Percentiles rank a stretch among this genome's conserved stretches.
These are phyloP conservation scores for Kluyveromyces nonfermentans DNA, from an alignment of 805 yeast genomes.

Conservation along the genomic window DNA sequence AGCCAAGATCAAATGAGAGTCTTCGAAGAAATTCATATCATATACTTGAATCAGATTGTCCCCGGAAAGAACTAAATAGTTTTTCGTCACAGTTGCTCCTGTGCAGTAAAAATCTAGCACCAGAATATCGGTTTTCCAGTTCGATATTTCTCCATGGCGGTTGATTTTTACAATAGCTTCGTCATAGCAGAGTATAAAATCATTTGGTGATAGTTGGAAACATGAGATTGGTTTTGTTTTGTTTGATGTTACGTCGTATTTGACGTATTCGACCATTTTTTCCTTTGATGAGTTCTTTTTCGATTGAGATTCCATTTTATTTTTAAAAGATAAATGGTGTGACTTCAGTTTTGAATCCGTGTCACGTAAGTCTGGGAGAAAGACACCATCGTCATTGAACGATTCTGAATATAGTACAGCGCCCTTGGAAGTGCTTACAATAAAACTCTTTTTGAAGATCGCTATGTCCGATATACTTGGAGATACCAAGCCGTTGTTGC, in stretches of 20 bases:
- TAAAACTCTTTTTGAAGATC: constrained; percentile 55
- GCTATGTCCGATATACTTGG: constrained; percentile 54
- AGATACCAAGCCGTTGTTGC: constrained; percentile 45
- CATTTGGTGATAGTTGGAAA: constrained; percentile 47
- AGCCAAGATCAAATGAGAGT: constrained; percentile 26
- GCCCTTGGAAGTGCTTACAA: constrained; percentile 58
- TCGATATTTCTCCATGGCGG: constrained; percentile 44
- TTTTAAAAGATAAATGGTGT: constrained; percentile 15
- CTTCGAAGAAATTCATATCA: constrained; percentile 40
- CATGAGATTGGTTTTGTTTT: constrained; percentile 48
- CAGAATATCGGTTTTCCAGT: constrained; percentile 31
- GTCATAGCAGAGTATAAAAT: constrained; percentile 57
- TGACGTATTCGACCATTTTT: constrained; percentile 29
- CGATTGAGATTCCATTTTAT: constrained; percentile 14
- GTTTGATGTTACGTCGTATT: constrained; percentile 30
- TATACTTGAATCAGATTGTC: constrained; percentile 66
- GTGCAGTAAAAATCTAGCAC: constrained; percentile 36
- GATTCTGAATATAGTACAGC: constrained; percentile 48
- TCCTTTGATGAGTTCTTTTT: constrained; percentile 22
- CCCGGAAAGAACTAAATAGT: constrained; percentile 44
- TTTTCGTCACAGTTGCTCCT: constrained; percentile 35
- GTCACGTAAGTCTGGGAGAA: constrained; percentile 49
- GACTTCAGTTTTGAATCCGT: constrained; percentile 23
- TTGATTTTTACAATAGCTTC: constrained; percentile 61
- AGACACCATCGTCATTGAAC: constrained; percentile 44